Evolutionary conservation across 2,329 filamentous ascomycete species (phyloP).

Genomic region (Teratosphaeriaceae sp.): DNA sequence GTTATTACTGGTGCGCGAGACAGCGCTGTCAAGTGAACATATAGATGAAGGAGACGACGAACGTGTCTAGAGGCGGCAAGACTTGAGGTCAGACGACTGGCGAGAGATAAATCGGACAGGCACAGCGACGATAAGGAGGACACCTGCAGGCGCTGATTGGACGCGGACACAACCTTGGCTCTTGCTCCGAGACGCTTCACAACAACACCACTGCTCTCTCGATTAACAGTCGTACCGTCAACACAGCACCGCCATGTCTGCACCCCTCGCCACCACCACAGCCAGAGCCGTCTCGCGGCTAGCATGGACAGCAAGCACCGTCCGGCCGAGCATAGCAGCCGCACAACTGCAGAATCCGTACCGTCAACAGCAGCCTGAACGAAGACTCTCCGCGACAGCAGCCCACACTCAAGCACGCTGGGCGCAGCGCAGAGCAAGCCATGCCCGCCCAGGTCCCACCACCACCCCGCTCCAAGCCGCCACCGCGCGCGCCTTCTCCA

Average conservation of each 20-base stretch:
- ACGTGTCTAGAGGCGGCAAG: too few species aligned
- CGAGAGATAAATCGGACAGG: too few species aligned
- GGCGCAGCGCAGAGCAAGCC: constrained; percentile 3
- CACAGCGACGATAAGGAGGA: too few species aligned
- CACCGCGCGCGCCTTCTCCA: constrained; percentile 52
- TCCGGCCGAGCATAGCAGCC: constrained; percentile 4
- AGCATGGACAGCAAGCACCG: constrained; percentile 7
- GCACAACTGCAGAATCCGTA: not conserved
- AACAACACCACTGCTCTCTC: not conserved
- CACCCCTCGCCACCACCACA: not conserved
- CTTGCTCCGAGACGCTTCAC: too few species aligned
- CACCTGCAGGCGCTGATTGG: too few species aligned
- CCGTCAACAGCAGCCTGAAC: constrained; percentile 3
- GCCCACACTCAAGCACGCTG: constrained; percentile 9
- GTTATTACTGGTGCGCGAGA: too few species aligned
- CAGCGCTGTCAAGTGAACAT: too few species aligned
- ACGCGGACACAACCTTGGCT: too few species aligned
- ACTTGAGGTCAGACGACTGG: too few species aligned
- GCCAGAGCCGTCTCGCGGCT: not conserved
- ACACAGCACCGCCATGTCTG: not conserved
- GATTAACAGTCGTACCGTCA: not conserved
- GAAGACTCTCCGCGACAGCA: constrained; percentile 7
- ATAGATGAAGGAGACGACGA: too few species aligned
- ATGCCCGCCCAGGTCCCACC: not conserved
- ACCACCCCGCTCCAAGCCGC: not conserved